Base-by-base conservation (phyloP, 306 rosid genomes). In the Crotalaria pallida region DNA sequence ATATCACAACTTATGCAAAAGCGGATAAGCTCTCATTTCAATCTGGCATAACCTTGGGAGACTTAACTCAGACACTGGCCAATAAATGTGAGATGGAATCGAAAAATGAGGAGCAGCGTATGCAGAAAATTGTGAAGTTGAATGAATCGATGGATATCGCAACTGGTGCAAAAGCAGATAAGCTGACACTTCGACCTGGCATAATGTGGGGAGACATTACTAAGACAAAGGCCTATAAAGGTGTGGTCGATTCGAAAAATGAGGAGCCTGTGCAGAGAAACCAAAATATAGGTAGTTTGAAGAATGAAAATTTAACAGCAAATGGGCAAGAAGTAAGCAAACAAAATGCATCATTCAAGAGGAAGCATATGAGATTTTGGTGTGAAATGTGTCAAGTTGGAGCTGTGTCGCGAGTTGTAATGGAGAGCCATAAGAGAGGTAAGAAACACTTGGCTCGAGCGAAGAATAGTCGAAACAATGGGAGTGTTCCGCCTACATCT, bases 311-410 rank as follows among this genome's bases (percentile, higher is more conserved):
- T 36, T 69, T 45, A 29, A 26, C 19, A n/a, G 57, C 19, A 45
- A 8, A 7, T 4, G 79, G 23, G 55, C 51, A 21, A n/a, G 41
- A 33, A 17, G 43, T 2, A 10, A 47, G 21, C 5, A 22, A 16
- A 65, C 24, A 12, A 60, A 44, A 23, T 10, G 64, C 59, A 33
- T 3, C 2, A 3, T 49, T 47, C 36, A 79, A 19, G 31, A 55
- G 12, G 16, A 74, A 33, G 16, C 71, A 33, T 23, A 50, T 52
- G 6, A 49, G 65, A 67, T 65, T 80, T 15, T 81, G 84, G 83
- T 88, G 91, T 58, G 82, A 82, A 26, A 8, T 56, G 11, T 86
- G 91, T 78, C 65, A 74, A 48, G 65, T 84, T 48, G 69, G 79
- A 72, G 21, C 86, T 65, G 0, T 0, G 31, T 21, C 48, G 6